Conservation (phyloP, 1,284 basidiomycete species). For the Afroboletus lepidellus region DNA sequence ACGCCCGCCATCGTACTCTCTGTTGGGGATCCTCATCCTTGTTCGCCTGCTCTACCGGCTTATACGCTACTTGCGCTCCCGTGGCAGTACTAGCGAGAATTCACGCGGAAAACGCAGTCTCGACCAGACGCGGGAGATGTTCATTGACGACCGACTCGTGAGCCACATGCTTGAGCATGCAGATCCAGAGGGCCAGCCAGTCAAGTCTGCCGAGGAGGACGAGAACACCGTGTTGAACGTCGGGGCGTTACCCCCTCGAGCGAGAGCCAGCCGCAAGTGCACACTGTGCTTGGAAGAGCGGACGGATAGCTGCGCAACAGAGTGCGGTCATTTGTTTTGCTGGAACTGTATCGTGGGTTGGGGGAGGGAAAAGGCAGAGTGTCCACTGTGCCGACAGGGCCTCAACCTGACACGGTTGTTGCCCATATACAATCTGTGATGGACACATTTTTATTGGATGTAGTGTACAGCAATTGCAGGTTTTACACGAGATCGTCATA, state of each 20-base stretch:
- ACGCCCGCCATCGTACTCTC: conserved; percentile 79
- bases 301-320: conserved; percentile 80
- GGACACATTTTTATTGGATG: conserved; percentile 1
- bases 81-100: conserved; percentile 20
- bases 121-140: conserved; percentile 47
- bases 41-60: conserved; percentile 70
- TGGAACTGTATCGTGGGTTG: conserved; percentile 91
- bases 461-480: conserved; percentile 24
- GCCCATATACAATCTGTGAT: conserved; percentile 82
- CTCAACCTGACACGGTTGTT: conserved; percentile 71
- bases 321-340: conserved; percentile 93
- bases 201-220: conserved; percentile 65
- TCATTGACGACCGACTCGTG: conserved; percentile 64
- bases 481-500: conserved; percentile 28
- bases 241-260: conserved; percentile 45
- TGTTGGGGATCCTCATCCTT: conserved; percentile 76
- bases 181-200: conserved; percentile 51
- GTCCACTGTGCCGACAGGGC: conserved; percentile 83
- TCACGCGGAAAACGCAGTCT: conserved; percentile 34
- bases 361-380: conserved; percentile 90
- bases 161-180: conserved; percentile 54
- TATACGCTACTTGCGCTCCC: conserved; percentile 41
- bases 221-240: conserved; percentile 64
- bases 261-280: conserved; percentile 71
- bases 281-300: conserved; percentile 85